Conservation (phyloP, 2,329 filamentous ascomycete genomes). For the Xylogone sp. region DNA sequence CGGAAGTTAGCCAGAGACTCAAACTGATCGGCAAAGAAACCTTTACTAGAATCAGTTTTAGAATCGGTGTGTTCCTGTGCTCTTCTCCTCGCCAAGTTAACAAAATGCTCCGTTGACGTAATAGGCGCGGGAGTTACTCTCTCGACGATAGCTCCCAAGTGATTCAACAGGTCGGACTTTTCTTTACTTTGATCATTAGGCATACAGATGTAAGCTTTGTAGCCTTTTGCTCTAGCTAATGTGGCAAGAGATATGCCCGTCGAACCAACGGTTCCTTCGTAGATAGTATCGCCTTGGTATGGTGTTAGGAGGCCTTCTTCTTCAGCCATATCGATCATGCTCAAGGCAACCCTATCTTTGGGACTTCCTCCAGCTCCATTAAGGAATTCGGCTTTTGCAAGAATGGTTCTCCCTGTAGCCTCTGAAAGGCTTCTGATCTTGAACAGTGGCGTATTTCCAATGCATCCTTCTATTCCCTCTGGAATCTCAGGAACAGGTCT, state of each 20-base stretch:
- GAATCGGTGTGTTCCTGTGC: conserved; percentile 69
- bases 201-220: conserved; percentile 96
- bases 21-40: conserved; percentile 96
- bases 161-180: conserved; percentile 83
- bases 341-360: conserved; percentile 91
- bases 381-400: conserved; percentile 93
- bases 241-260: conserved; percentile 94
- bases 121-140: conserved; percentile 88
- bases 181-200: conserved; percentile 85
- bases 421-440: conserved; percentile 80
- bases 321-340: conserved; percentile 84
- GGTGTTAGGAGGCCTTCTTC: conserved; percentile 70
- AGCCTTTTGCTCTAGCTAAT: conserved; percentile 82
- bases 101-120: conserved; percentile 88
- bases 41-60: conserved; percentile 58
- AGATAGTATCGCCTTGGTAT: conserved; percentile 85
- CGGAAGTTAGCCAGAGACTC: conserved; percentile 86
- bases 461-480: conserved; percentile 83
- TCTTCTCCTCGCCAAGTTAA: conserved; percentile 79
- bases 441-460: conserved; percentile 89
- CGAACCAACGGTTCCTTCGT: conserved; percentile 94
- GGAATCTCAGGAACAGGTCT: conserved; percentile 42
- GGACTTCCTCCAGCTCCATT: conserved; percentile 93
- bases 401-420: conserved; percentile 81
- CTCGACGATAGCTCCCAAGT: conserved; percentile 90